A percentile compares a stretch with the other conserved stretches of the same genome.
Evolutionary conservation across 306 rosid species (phyloP).

Genomic region (Morella rubra): DNA sequence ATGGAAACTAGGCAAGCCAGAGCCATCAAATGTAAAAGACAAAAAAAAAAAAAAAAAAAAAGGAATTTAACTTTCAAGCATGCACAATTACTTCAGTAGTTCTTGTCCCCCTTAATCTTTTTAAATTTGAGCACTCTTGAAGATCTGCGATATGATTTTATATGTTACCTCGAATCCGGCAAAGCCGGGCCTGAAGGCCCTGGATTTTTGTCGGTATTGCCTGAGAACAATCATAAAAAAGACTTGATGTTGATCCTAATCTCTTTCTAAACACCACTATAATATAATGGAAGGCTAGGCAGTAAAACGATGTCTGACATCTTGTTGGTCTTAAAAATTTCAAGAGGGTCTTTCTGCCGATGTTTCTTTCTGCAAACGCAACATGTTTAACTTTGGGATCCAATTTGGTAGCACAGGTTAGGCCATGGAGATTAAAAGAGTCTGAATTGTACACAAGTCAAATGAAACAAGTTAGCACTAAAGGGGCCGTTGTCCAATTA

Average conservation of each 20-base stretch:
- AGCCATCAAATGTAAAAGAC: not conserved
- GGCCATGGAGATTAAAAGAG: slow-evolving; percentile 18
- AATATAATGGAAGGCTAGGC: not conserved
- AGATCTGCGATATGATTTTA: not conserved
- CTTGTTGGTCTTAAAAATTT: not conserved
- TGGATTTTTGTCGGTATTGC: slow-evolving; percentile 21
- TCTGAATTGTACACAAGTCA: no score
- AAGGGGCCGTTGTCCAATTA: no score
- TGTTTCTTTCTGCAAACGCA: not conserved
- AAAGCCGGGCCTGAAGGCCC: slow-evolving; percentile 1
- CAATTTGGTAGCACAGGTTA: slow-evolving; percentile 20
- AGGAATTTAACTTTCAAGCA: slow-evolving; percentile 10
- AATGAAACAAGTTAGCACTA: no score
- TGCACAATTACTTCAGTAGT: not conserved
- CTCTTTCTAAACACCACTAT: not conserved
- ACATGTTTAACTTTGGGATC: slow-evolving; percentile 35
- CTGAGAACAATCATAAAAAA: not conserved
- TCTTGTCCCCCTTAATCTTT: not conserved
- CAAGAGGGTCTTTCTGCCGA: not conserved
- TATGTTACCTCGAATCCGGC: slow-evolving; percentile 1
- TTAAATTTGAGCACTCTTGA: not conserved
- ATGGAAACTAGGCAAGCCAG: not conserved
- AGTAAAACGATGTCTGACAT: not conserved
- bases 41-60: no score
- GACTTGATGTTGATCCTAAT: slow-evolving; percentile 11